Percentiles rank a stretch among this genome's conserved stretches.
Evolutionary conservation across 805 yeast species (phyloP).

Genomic region (Kodamaea jinghongensis): DNA sequence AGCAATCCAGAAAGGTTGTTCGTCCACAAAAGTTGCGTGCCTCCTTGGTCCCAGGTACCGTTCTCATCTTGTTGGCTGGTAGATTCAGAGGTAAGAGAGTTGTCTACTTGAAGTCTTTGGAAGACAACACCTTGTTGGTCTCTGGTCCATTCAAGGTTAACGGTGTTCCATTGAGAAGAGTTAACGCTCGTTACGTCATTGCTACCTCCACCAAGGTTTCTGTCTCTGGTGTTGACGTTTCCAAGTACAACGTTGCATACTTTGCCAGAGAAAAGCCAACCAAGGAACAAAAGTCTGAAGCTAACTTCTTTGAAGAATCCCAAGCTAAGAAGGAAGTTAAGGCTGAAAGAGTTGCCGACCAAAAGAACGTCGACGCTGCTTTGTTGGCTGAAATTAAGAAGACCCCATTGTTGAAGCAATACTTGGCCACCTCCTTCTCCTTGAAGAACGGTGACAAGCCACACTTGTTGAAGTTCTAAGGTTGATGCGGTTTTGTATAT

Average conservation of each 20-base stretch:
- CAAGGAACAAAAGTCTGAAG: constrained; percentile 82
- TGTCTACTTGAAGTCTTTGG: constrained; percentile 93
- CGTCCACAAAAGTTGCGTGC: constrained; percentile 95
- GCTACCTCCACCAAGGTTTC: constrained; percentile 94
- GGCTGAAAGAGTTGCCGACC: constrained; percentile 95
- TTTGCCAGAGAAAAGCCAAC: constrained; percentile 92
- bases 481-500: constrained; percentile 6
- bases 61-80: constrained; percentile 95
- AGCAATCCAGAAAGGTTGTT: constrained; percentile 84
- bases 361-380: constrained; percentile 91
- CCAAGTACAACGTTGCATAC: constrained; percentile 91
- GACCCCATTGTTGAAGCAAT: constrained; percentile 95
- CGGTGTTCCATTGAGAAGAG: constrained; percentile 99
- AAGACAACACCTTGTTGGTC: constrained; percentile 96
- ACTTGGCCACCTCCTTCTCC: constrained; percentile 93
- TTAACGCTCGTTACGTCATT: constrained; percentile 96
- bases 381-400: constrained; percentile 92
- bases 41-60: constrained; percentile 97
- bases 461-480: constrained; percentile 94
- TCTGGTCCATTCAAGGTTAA: constrained; percentile 99
- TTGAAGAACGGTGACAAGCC: constrained; percentile 98
- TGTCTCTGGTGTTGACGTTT: constrained; percentile 75
- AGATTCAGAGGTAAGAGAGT: constrained; percentile 99
- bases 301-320: constrained; percentile 82
- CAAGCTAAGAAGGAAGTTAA: constrained; percentile 80